Evolutionary conservation across 345 rosid species (phyloP), one percentile per base, ranked within the genome.

Genomic region (Bruguiera gymnorhiza): DNA sequence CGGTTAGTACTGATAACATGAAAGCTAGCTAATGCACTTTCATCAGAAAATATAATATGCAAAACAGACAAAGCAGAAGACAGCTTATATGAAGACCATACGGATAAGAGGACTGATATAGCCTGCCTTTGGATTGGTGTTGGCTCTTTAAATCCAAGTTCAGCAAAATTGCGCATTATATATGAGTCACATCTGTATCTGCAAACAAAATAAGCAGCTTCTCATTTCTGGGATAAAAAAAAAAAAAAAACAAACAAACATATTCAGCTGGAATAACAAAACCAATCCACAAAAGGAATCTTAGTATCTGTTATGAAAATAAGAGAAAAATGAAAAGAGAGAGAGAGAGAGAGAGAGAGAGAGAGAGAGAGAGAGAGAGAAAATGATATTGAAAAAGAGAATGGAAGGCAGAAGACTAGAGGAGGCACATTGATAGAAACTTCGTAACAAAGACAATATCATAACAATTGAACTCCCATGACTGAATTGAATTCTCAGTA

Each of bases 91-190:
- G 66, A 71, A 78, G 81, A 64, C 39, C 93, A 62, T 89, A 95
- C 99, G 67, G 92, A 86, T 80, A 90, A 71, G 69, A 95, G 91
- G 74, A 88, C 66, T 63, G 97, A 89, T 78, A 95, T 92, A 73
- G 99, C 92, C 93, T 95, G 97, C 82, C 95, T 89, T 78, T 95
- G 99, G 75, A 95, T 89, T 55, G 99, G 93, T 57, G 99, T 92
- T 74, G 99, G 97, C 86, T 92, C 99, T 79, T 82, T 86, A 74
- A 84, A 95, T 70, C 97, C 97, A 76, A 86, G 88, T 82, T 83
- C 91, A 59, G 82, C 81, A 65, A 95, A 79, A 81, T 92, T 95
- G 72, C 57, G 84, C 60, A 88, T 75, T 70, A 94, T 69, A 76
- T 84, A 87, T 6, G 83, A 64, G 60, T 87, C 80, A 60, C 97